phyloP scores from a whole-genome alignment of 2,329 filamentous ascomycete species.

The Penicillium sp. region DNA sequence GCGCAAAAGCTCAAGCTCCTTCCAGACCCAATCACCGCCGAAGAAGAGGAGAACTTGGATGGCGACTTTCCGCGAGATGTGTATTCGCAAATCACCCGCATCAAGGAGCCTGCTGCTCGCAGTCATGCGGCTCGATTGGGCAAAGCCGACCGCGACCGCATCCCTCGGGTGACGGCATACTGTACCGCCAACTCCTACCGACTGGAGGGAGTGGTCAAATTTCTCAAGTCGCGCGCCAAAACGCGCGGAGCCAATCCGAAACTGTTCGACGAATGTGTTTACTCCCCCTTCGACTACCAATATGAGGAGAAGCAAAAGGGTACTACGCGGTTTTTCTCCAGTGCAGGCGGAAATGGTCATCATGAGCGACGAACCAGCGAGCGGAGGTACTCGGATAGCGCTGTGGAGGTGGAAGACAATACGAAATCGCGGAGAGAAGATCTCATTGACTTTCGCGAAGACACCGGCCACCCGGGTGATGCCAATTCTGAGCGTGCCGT shows the following conservation, averaged over 20 bases:
- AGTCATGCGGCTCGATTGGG: slow-evolving; percentile 87
- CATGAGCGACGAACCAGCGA: slow-evolving; percentile 44
- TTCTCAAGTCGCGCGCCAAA: slow-evolving; percentile 77
- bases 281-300: slow-evolving; percentile 82
- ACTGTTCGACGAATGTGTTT: slow-evolving; percentile 94
- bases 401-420: slow-evolving; percentile 60
- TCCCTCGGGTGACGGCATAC: slow-evolving; percentile 92
- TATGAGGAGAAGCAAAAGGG: slow-evolving; percentile 41
- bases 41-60: slow-evolving; percentile 70
- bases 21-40: slow-evolving; percentile 77
- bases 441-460: slow-evolving; percentile 56
- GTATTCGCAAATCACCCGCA: slow-evolving; percentile 94
- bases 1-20: slow-evolving; percentile 97
- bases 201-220: slow-evolving; percentile 82
- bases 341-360: slow-evolving; percentile 26
- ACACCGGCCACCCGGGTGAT: slow-evolving; percentile 27
- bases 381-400: slow-evolving; percentile 63
- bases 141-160: slow-evolving; percentile 79
- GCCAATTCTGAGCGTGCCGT: slow-evolving; percentile 21
- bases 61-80: slow-evolving; percentile 93
- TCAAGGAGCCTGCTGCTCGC: slow-evolving; percentile 90
- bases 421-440: slow-evolving; percentile 53
- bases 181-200: slow-evolving; percentile 90
- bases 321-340: slow-evolving; percentile 22
- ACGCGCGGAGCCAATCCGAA: slow-evolving; percentile 78